Evolutionary conservation across 129 eudicot genomes (phyloP).

Genomic region (Silybum marianum): DNA sequence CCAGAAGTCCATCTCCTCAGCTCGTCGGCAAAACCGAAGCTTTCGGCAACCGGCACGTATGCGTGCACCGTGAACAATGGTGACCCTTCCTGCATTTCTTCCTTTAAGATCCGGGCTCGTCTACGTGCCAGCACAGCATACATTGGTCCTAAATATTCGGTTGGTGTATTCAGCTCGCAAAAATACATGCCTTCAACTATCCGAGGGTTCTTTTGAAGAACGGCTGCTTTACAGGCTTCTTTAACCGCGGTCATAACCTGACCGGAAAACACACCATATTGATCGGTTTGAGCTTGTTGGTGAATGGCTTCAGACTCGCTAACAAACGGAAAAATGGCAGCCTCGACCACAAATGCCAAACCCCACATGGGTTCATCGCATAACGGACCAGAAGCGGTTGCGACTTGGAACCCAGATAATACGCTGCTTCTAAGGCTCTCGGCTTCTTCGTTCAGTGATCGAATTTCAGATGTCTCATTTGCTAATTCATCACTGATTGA

Average conservation of each 20-base stretch:
- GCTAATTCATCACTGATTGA: neutral
- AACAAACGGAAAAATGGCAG: slow-evolving; percentile 47
- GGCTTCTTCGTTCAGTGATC: slow-evolving; percentile 60
- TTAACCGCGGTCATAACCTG: slow-evolving; percentile 96
- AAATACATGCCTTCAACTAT: slow-evolving; percentile 90
- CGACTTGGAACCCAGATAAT: slow-evolving; percentile 91
- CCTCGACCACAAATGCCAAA: slow-evolving; percentile 79
- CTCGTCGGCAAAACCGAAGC: slow-evolving; percentile 94
- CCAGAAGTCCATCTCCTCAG: slow-evolving; percentile 86
- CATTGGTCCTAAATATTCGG: slow-evolving; percentile 76
- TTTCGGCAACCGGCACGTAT: slow-evolving; percentile 89
- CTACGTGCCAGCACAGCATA: slow-evolving; percentile 86
- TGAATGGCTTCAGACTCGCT: slow-evolving; percentile 43
- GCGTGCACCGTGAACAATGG: slow-evolving; percentile 92
- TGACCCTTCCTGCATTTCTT: slow-evolving; percentile 98
- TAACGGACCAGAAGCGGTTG: slow-evolving; percentile 89
- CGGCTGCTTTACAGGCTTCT: slow-evolving; percentile 88
- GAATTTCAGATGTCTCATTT: slow-evolving; percentile 32
- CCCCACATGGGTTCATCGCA: slow-evolving; percentile 99
- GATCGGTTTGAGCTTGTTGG: slow-evolving; percentile 51
- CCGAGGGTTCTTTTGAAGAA: slow-evolving; percentile 80
- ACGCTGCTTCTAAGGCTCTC: slow-evolving; percentile 75
- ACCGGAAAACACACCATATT: slow-evolving; percentile 82
- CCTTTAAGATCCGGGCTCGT: slow-evolving; percentile 85
- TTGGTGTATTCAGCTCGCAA: slow-evolving; percentile 86